Evolutionary conservation across 2,329 filamentous ascomycete genomes (phyloP).

Genomic region (Fusarium subtropicale): DNA sequence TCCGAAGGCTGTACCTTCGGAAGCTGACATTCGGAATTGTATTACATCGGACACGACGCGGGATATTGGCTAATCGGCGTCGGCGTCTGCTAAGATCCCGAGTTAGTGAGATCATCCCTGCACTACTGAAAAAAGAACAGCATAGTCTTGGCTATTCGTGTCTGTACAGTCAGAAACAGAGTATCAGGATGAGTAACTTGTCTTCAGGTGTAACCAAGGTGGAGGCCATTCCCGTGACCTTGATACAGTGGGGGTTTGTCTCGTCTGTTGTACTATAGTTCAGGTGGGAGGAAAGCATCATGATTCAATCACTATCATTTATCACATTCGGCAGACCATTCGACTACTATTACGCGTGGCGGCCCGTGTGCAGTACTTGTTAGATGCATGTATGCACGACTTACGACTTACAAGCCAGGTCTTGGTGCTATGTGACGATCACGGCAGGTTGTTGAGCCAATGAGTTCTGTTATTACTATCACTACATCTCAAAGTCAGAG

Average conservation of each 20-base stretch:
- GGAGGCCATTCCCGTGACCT: constrained; percentile 24
- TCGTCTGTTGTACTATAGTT: not conserved
- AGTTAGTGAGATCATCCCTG: constrained; percentile 11
- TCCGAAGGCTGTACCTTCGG: not conserved
- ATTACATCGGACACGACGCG: not conserved
- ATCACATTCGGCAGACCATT: constrained; percentile 16
- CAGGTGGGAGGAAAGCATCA: constrained; percentile 4
- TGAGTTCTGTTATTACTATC: not conserved
- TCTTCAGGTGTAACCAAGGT: not conserved
- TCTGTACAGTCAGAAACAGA: not conserved
- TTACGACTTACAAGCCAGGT: not conserved
- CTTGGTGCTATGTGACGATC: not conserved
- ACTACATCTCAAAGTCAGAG: constrained; percentile 5
- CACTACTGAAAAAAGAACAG: not conserved
- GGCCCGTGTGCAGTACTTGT: constrained; percentile 1
- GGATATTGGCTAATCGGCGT: not conserved
- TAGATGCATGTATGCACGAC: not conserved
- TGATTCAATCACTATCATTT: constrained; percentile 25
- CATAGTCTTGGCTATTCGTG: not conserved
- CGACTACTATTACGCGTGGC: not conserved
- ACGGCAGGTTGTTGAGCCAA: constrained; percentile 6
- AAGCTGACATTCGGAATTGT: not conserved
- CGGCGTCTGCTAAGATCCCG: constrained; percentile 13
- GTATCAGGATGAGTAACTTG: not conserved
- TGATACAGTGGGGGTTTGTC: constrained; percentile 17